Percentiles rank a stretch among this genome's conserved stretches.
Conservation (phyloP, 768 basidiomycete genomes). For the Panaeolus cyanescens region DNA sequence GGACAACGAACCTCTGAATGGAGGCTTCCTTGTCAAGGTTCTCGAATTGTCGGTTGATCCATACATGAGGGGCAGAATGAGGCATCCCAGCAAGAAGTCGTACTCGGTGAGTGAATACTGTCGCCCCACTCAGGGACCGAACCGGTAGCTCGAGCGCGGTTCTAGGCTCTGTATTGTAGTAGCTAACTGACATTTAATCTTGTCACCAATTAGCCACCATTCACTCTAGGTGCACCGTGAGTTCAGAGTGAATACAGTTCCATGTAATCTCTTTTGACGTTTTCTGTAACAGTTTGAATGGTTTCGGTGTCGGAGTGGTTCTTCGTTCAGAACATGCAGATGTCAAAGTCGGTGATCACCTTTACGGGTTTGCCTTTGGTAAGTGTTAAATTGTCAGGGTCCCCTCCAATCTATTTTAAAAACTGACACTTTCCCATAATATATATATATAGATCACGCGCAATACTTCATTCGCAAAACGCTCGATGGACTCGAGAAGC, state of each 20-base stretch:
- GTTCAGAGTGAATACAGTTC: constrained; percentile 6
- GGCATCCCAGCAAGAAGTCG: constrained; percentile 23
- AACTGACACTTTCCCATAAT: neutral
- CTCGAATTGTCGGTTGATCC: constrained; percentile 48
- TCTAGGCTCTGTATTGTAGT: neutral
- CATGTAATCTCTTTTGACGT: neutral
- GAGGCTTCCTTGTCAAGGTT: constrained; percentile 51
- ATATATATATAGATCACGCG: constrained; percentile 37
- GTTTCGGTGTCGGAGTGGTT: constrained; percentile 44
- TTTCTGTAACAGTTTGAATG: constrained; percentile 19
- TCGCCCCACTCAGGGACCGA: neutral
- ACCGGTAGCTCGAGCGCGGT: too few species aligned
- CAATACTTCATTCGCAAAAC: constrained; percentile 38
- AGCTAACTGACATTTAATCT: neutral
- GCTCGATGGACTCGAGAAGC: constrained; percentile 20
- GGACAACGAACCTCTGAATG: constrained; percentile 43
- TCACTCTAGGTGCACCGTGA: constrained; percentile 37
- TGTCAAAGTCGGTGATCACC: constrained; percentile 38
- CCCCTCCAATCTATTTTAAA: neutral
- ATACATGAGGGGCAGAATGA: constrained; percentile 43
- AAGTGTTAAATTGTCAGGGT: neutral
- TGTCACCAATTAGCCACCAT: constrained; percentile 20
- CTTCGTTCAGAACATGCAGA: constrained; percentile 39
- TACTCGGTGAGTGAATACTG: constrained; percentile 20
- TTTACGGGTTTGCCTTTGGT: neutral